Evolutionary conservation across 495 filamentous ascomycete genomes (phyloP).

Genomic region (Parmelia sp.): DNA sequence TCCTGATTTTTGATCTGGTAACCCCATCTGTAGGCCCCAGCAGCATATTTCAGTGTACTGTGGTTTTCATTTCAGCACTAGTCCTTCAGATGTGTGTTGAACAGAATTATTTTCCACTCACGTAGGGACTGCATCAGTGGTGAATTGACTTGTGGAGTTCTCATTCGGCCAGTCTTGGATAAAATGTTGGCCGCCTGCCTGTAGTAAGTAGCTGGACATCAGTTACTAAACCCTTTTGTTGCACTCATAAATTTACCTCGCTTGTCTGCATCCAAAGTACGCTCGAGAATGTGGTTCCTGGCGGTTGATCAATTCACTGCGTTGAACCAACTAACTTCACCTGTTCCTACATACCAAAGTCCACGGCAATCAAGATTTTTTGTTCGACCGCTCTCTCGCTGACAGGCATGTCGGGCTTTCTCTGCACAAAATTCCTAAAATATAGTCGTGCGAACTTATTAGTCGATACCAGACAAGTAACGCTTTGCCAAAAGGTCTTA

Average conservation of each 20-base stretch:
- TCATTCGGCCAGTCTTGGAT: conserved; percentile 3
- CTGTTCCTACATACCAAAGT: not conserved
- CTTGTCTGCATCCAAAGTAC: not conserved
- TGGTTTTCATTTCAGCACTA: not conserved
- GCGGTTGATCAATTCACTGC: too few species aligned
- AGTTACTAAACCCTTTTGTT: not conserved
- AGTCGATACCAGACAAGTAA: too few species aligned
- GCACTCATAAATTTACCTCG: not conserved
- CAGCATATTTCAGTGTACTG: conserved; percentile 11
- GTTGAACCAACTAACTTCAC: too few species aligned
- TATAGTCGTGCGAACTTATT: too few species aligned
- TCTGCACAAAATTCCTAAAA: too few species aligned
- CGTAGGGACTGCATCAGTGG: not conserved
- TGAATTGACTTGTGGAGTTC: conserved; percentile 1
- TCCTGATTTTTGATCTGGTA: conserved; percentile 39
- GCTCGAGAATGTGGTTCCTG: conserved; percentile 5
- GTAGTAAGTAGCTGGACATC: not conserved
- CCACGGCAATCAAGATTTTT: not conserved
- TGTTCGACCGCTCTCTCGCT: conserved; percentile 1
- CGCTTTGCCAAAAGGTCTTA: too few species aligned
- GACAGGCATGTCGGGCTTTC: not conserved
- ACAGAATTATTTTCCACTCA: not conserved
- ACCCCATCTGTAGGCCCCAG: conserved; percentile 39
- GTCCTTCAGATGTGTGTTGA: too few species aligned
- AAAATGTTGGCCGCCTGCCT: not conserved